Conservation (phyloP, 2,329 filamentous ascomycete genomes). For the Neofusicoccum parvum region DNA sequence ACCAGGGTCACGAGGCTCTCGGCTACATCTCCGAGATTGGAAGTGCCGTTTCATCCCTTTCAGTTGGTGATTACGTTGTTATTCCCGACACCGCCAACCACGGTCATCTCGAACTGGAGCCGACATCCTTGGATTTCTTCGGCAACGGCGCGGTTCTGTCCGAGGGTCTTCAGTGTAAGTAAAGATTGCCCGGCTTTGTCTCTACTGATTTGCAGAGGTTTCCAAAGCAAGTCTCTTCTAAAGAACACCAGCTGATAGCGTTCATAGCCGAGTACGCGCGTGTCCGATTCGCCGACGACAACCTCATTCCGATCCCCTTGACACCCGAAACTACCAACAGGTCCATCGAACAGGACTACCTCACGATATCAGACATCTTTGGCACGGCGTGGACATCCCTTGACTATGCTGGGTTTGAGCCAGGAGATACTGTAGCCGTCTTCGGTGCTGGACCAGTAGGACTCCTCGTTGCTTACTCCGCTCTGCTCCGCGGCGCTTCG, state of each 20-base stretch:
- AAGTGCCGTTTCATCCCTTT: constrained; percentile 12
- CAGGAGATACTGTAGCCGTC: constrained; percentile 33
- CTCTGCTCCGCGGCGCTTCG: constrained; percentile 26
- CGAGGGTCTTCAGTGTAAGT: too few relatives aligned
- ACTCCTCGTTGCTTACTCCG: constrained; percentile 25
- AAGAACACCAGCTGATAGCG: too few relatives aligned
- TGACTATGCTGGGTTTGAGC: background rate
- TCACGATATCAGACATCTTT: constrained; percentile 42
- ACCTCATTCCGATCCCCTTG: background rate
- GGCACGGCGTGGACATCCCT: constrained; percentile 44
- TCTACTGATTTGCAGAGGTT: too few relatives aligned
- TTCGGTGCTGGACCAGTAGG: constrained; percentile 26
- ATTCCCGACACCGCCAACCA: constrained; percentile 12
- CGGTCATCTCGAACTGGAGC: constrained; percentile 14
- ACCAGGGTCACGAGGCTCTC: constrained; percentile 23
- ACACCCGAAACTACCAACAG: background rate
- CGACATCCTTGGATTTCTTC: background rate
- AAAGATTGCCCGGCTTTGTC: too few relatives aligned
- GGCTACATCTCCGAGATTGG: constrained; percentile 24
- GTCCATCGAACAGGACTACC: constrained; percentile 25
- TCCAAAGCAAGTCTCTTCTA: background rate
- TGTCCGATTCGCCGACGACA: constrained; percentile 22
- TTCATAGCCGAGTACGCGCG: constrained; percentile 22
- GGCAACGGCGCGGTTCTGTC: background rate
- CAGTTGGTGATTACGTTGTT: constrained; percentile 23